Evolutionary conservation across 192 early-diverging fungal species (phyloP).

Genomic region (Haplosporangium gracile): DNA sequence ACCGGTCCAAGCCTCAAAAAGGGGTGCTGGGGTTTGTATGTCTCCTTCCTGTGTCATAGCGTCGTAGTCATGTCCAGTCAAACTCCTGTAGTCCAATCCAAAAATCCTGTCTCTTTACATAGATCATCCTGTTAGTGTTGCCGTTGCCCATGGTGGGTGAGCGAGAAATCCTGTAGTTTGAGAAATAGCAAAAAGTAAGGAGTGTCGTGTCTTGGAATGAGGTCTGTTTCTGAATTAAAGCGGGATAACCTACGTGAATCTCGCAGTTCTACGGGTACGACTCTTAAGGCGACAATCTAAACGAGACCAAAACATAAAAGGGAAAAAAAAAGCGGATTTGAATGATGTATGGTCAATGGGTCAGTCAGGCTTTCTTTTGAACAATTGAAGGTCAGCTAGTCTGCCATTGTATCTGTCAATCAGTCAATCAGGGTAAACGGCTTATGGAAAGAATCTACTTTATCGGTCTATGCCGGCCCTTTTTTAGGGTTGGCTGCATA

Average conservation of each 20-base stretch:
- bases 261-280: conserved; percentile 45
- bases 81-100: background rate
- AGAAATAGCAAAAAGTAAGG: background rate
- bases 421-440: background rate
- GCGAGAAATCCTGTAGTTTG: background rate
- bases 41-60: background rate
- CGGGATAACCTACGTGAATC: conserved; percentile 44
- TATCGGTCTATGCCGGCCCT: background rate
- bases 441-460: background rate
- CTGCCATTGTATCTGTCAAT: background rate
- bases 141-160: background rate
- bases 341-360: background rate
- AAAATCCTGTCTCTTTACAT: background rate
- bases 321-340: background rate
- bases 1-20: background rate
- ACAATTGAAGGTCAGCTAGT: background rate
- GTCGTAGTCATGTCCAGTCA: background rate
- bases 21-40: background rate
- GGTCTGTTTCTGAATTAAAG: background rate
- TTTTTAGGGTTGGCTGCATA: background rate
- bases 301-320: background rate
- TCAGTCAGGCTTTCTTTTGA: background rate
- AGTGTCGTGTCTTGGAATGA: background rate
- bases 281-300: conserved; percentile 47
- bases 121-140: background rate